Evolutionary conservation across 495 filamentous ascomycete genomes (phyloP).

Genomic region (Tetracladium setigerum): DNA sequence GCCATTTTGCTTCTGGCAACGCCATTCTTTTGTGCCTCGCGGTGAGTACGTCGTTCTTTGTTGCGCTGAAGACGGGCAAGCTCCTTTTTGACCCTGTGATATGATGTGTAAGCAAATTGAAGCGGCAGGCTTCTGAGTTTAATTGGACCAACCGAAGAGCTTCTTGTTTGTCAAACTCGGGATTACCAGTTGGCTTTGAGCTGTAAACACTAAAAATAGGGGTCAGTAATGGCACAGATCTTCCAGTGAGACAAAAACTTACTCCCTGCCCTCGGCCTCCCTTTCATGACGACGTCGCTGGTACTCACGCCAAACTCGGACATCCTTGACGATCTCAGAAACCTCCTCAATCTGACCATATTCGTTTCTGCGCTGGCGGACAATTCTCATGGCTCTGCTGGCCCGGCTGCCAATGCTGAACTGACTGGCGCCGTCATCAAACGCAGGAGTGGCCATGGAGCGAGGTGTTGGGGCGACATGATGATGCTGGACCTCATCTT

Average conservation of each 20-base stretch:
- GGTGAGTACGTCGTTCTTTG: constrained; percentile 80
- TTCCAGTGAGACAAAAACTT: constrained; percentile 30
- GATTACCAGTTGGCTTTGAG: constrained; percentile 61
- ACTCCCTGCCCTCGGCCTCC: constrained; percentile 51
- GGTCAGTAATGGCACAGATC: constrained; percentile 14
- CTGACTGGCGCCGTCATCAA: constrained; percentile 79
- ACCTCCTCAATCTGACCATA: constrained; percentile 50
- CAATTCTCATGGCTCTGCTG: constrained; percentile 67
- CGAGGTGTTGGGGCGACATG: constrained; percentile 9
- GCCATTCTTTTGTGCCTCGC: constrained; percentile 75
- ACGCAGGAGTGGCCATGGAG: constrained; percentile 30
- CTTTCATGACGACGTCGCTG: constrained; percentile 40
- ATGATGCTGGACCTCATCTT: constrained; percentile 42
- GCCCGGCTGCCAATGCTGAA: constrained; percentile 71
- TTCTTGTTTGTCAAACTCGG: constrained; percentile 46
- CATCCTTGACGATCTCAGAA: constrained; percentile 29
- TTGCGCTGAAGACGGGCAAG: constrained; percentile 78
- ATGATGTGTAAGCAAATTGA: constrained; percentile 2
- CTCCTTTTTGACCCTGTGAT: constrained; percentile 61
- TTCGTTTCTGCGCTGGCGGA: constrained; percentile 51
- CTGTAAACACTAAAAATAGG: constrained; percentile 35
- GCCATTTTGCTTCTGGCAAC: constrained; percentile 14
- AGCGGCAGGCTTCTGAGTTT: constrained; percentile 21
- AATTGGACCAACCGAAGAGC: constrained; percentile 52
- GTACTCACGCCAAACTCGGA: constrained; percentile 38